Evolutionary conservation across 768 basidiomycete species (phyloP).

Genomic region (Collybiopsis luxurians): DNA sequence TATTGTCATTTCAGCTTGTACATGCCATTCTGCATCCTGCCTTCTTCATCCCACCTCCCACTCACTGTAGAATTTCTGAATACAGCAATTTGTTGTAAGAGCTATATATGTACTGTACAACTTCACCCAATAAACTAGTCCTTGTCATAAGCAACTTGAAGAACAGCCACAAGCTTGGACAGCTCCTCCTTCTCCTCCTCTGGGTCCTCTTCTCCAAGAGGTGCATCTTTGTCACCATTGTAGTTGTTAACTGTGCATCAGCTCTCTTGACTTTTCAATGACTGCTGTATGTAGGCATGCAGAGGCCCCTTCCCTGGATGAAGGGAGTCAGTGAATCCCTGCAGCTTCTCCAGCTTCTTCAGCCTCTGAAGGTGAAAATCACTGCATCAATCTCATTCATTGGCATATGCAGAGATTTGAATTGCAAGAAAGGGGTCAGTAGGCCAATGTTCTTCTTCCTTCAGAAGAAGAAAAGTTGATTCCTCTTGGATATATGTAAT

Average conservation of each 20-base stretch:
- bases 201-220: not conserved
- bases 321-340: not conserved
- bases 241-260: not conserved
- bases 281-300: not conserved
- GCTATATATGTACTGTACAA: not conserved
- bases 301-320: not conserved
- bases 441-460: not conserved
- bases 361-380: not conserved
- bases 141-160: not conserved
- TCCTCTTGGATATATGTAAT: slow-evolving; percentile 12
- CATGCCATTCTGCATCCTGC: not conserved
- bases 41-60: too few species aligned
- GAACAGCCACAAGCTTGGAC: not conserved
- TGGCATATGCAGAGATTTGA: not conserved
- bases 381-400: not conserved
- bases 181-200: not conserved
- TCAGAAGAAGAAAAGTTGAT: not conserved
- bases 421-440: slow-evolving; percentile 3
- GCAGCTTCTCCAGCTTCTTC: not conserved
- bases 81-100: too few species aligned
- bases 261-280: not conserved
- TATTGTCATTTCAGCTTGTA: not conserved
- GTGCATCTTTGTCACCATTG: not conserved
- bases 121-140: not conserved
- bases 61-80: too few species aligned